Conservation (phyloP, 306 rosid genomes). For the Cucurbita moschata region DNA sequence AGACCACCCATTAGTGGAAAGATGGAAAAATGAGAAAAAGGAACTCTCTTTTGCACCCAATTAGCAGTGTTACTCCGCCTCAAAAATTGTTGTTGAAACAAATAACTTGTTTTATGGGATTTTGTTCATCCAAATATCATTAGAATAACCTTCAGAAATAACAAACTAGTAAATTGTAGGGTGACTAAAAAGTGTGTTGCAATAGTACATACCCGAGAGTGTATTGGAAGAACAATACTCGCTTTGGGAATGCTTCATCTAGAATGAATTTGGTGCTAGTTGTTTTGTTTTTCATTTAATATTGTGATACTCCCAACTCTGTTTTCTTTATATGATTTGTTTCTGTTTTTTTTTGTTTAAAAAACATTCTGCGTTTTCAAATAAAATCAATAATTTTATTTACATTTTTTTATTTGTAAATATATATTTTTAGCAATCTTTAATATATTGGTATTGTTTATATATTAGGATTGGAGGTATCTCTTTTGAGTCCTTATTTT, state of each 20-base stretch:
- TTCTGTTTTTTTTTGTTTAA: no score
- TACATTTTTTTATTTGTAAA: no score
- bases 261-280: not conserved
- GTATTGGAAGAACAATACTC: not conserved
- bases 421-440: no score
- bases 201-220: not conserved
- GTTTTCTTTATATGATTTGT: not conserved
- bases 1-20: not conserved
- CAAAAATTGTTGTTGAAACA: not conserved
- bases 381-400: no score
- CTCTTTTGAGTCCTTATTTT: no score
- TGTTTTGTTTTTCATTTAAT: not conserved
- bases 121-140: not conserved
- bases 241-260: conserved; percentile 4
- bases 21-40: not conserved
- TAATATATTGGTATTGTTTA: no score
- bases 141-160: not conserved
- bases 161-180: not conserved
- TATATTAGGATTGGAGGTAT: no score
- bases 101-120: not conserved
- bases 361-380: no score
- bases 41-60: not conserved
- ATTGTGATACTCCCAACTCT: not conserved
- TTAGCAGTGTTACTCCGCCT: not conserved
- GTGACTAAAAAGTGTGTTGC: not conserved